phyloP scores from a whole-genome alignment of 495 filamentous ascomycete genomes.

The Podospora tetraspora region DNA sequence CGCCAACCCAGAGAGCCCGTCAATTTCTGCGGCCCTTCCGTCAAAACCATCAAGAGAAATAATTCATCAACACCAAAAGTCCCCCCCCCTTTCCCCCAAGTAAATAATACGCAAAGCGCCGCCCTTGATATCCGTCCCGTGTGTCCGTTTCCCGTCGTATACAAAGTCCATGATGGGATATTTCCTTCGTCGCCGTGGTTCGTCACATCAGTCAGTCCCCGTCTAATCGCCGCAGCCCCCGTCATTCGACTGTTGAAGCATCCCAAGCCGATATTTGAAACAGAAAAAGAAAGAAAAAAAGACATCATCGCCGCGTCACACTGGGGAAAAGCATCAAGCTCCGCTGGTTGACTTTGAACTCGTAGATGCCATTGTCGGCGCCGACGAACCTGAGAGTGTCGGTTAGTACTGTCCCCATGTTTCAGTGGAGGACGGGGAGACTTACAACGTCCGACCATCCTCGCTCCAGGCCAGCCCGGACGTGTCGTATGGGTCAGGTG shows the following conservation, averaged over 20 bases:
- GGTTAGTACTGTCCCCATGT: slow-evolving; percentile 11
- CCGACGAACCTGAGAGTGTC: slow-evolving; percentile 55
- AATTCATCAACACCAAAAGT: not conserved
- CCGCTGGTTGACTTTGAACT: slow-evolving; percentile 62
- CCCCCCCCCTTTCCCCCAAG: not conserved
- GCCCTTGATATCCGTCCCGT: not conserved
- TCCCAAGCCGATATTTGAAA: not conserved
- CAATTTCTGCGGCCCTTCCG: not conserved
- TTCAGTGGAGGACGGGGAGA: slow-evolving; percentile 7
- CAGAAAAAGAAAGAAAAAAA: not conserved
- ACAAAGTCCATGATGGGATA: not conserved
- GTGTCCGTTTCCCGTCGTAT: not conserved
- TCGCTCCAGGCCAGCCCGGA: slow-evolving; percentile 67
- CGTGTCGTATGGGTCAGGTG: slow-evolving; percentile 46
- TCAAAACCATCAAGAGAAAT: not conserved
- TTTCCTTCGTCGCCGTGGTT: not conserved
- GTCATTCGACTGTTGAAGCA: not conserved
- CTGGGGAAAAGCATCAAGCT: slow-evolving; percentile 61
- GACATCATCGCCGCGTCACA: slow-evolving; percentile 50
- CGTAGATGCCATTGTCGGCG: slow-evolving; percentile 69
- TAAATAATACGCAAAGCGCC: not conserved
- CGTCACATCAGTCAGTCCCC: not conserved
- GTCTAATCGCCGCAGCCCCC: not conserved
- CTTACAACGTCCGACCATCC: slow-evolving; percentile 66
- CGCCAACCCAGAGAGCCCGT: not conserved